Evolutionary conservation across 2,329 filamentous ascomycete genomes (phyloP), one percentile per base, ranked within the genome.

Genomic region (Aspergillus clavatus): DNA sequence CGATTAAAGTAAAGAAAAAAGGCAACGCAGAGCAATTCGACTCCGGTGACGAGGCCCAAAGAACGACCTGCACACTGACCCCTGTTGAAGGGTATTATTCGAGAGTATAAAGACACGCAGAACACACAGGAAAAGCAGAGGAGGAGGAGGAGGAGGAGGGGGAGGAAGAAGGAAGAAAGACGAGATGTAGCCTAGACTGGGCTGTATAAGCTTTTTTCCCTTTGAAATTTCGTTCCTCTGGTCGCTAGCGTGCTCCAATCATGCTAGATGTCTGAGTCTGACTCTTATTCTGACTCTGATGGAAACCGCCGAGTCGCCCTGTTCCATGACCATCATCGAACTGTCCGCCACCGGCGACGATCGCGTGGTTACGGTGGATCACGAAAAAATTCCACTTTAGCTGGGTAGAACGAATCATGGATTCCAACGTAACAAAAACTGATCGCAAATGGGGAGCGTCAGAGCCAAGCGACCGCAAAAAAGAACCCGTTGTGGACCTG

Each of bases 371-470:
- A 19, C 37, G 39, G 50, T 52, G 51, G 51, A 46, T 38, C 53
- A 27, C 39, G n/a, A 24, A 21, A 37, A 33, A 36, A 38, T 26
- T 38, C 35, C 27, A 49, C 7, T 43, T 27, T 27, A 38, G 12
- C 19, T 16, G 40, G 16, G 11, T 16, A 42, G 46, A 42, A 42
- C 54, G 52, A 56, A 56, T 56, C 36, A 51, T 39, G 29, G 11
- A 38, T 19, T 14, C 28, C 38, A 48, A 54, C 50, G 54, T 56
- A 56, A 56, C 41, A 53, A 40, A 56, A 56, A 56, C 38, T 23
- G 16, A 26, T n/a, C 35, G 10, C 24, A 47, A 27, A n/a, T n/a
- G 21, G 28, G 40, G 27, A 22, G 37, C 46, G 28, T 46, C 36
- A 41, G 18, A 37, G 22, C 16, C 44, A 18, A 42, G 38, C 26